Evolutionary conservation across 192 early-diverging fungal genomes (phyloP).

Genomic region (Entomortierella lignicola): DNA sequence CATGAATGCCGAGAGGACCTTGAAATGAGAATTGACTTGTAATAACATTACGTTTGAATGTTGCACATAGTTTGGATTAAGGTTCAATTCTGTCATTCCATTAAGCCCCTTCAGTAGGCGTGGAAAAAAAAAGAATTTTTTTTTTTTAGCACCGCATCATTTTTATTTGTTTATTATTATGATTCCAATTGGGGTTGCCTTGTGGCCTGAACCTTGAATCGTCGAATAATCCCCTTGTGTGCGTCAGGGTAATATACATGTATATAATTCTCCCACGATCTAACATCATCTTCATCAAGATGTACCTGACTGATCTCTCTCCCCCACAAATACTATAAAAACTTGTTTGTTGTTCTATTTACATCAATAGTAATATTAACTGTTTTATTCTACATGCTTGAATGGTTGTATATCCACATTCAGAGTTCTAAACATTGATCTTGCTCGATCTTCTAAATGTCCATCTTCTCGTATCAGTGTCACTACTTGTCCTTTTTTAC

Average conservation of each 20-base stretch:
- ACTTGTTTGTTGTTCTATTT: not conserved
- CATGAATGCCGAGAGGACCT: slow-evolving; percentile 8
- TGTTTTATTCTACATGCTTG: slow-evolving; percentile 38
- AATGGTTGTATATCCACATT: slow-evolving; percentile 36
- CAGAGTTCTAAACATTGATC: slow-evolving; percentile 57
- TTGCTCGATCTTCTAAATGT: slow-evolving; percentile 52
- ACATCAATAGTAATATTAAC: too few species aligned
- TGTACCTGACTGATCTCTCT: too few species aligned
- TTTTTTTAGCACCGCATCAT: too few species aligned
- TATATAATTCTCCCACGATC: not conserved
- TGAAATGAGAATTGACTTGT: too few species aligned
- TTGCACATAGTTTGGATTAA: too few species aligned
- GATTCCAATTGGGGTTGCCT: too few species aligned
- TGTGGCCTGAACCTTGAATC: too few species aligned
- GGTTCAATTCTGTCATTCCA: not conserved
- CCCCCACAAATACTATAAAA: too few species aligned
- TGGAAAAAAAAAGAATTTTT: not conserved
- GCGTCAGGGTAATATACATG: not conserved
- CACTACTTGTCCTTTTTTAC: slow-evolving; percentile 66
- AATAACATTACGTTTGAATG: too few species aligned
- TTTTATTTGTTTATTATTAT: too few species aligned
- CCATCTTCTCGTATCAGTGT: slow-evolving; percentile 60
- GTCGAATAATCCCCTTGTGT: too few species aligned
- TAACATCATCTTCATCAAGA: too few species aligned
- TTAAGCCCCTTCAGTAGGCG: slow-evolving; percentile 1